Base-by-base conservation (phyloP, 192 early-diverging fungal genomes). In the Podila epicladia region DNA sequence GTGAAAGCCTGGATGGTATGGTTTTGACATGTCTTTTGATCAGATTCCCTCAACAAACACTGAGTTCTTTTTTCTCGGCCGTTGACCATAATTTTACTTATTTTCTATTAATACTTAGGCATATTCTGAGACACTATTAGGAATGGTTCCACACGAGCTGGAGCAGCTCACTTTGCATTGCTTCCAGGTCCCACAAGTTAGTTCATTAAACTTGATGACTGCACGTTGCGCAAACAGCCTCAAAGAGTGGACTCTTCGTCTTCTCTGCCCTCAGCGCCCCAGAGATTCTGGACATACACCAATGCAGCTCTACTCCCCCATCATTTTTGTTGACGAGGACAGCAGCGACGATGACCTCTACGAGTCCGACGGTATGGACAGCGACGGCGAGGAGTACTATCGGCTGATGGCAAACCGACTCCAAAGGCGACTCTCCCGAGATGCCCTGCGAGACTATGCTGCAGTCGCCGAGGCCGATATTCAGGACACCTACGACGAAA, bases 201-300 rank as follows among this genome's bases (percentile, higher is more conserved):
- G 62, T 3, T 19, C 72, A 24, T 24, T 74, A 60, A 28, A 7
- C 24, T 3, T 49, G 6, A 67, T 74, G 65, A 41, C 50, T 32
- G 48, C 17, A 4, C 72, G 59, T 38, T 58, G 61, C 35, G 55
- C 41, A 28, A 35, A 62, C 8, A 67, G n/a, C 9, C 65, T 74
- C 22, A 67, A 67, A 38, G 62, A 64, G n/a, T 74, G 72, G 72
- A 62, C n/a, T 5, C 48, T 74, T 29, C 65, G 59, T 51, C 17
- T 74, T n/a, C 45, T 74, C 22, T 74, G 65, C n/a, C 72, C 72
- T 2, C 72, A 74, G 45, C 29, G 60, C 51, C 72, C 72, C 6
- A 45, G 57, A 45, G 9, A 53, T 9, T 28, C 58, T 13, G 65
- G 45, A 63, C 58, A 53, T 38, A 38, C 58, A 0, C 4, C 59